A percentile compares a stretch with the other conserved stretches of the same genome.
Conservation (phyloP, 2,329 filamentous ascomycete species). For the Podosphaera xanthii region DNA sequence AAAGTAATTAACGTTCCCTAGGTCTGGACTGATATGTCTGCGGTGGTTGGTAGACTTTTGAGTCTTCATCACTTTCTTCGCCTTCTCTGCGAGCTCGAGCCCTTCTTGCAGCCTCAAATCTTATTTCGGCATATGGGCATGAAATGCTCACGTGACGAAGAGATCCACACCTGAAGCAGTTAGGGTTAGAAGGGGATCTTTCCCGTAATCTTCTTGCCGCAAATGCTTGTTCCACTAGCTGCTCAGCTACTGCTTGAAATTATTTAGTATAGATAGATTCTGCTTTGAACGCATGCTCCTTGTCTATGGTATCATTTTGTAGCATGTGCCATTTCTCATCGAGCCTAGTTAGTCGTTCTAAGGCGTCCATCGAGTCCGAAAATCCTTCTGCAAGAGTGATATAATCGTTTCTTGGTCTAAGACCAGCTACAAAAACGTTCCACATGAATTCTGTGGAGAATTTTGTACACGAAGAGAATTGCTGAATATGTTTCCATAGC, state of each 20-base stretch:
- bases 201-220: no score
- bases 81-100: not conserved
- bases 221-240: no score
- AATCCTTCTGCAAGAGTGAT: slow-evolving; percentile 29
- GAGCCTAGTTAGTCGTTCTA: no score
- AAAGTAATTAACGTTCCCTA: not conserved
- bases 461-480: no score
- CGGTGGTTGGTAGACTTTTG: not conserved
- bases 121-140: not conserved
- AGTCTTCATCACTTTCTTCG: not conserved
- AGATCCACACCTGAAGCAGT: not conserved
- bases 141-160: not conserved
- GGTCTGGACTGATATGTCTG: not conserved
- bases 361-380: slow-evolving; percentile 50
- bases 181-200: not conserved
- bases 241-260: no score
- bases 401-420: not conserved
- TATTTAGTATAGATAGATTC: no score
- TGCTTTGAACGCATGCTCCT: slow-evolving; percentile 26
- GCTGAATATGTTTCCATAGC: no score
- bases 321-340: no score
- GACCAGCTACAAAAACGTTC: not conserved
- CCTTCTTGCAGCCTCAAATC: not conserved
- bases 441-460: no score
- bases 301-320: no score